phyloP scores from a whole-genome alignment of 257 asterid species.

The Agastache rugosa region DNA sequence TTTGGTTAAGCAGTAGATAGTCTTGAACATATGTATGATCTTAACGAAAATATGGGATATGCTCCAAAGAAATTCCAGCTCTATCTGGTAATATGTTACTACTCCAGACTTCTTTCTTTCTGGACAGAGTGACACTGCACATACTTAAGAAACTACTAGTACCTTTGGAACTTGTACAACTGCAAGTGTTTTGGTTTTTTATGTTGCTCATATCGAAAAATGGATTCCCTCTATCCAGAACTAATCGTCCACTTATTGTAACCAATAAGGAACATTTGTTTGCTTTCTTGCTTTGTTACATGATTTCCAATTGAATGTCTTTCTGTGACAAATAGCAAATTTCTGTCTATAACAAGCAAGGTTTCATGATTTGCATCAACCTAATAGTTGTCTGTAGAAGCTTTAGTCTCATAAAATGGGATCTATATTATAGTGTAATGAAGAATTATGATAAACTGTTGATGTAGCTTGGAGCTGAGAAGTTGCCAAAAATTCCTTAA shows the following conservation, averaged over 20 bases:
- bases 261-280: neutral
- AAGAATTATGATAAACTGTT: constrained; percentile 11
- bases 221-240: neutral
- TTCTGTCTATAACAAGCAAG: neutral
- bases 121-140: neutral
- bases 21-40: neutral
- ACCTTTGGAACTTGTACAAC: neutral
- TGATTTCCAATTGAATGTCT: constrained; percentile 22
- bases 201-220: neutral
- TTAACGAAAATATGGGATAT: constrained; percentile 19
- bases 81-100: neutral
- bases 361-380: constrained; percentile 1
- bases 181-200: neutral
- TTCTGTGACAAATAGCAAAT: neutral
- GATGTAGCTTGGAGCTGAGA: neutral
- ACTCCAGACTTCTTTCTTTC: constrained; percentile 20
- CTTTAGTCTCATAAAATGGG: constrained; percentile 19
- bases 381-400: constrained; percentile 12
- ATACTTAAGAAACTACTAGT: neutral
- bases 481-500: neutral
- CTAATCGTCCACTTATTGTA: neutral
- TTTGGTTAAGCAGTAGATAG: constrained; percentile 17
- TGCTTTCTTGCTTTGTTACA: neutral
- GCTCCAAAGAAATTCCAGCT: neutral
- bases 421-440: neutral